Base-by-base conservation (phyloP, 352 stramenopile species). In the Pythium brachiatum region DNA sequence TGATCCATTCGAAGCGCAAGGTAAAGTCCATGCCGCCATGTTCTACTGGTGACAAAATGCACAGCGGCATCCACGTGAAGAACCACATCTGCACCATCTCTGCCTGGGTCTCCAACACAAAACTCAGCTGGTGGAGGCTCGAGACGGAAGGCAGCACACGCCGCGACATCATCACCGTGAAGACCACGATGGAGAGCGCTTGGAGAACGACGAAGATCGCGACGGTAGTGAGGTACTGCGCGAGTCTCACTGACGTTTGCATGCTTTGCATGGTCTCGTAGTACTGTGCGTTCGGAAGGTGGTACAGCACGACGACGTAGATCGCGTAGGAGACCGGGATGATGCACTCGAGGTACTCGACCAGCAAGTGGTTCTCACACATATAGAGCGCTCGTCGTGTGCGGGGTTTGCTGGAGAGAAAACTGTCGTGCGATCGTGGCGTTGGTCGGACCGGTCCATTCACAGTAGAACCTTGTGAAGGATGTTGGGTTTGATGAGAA, bases 221-320 rank as follows among this genome's bases (percentile, higher is more conserved):
- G 21, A 68, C 47, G 23, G 56, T 65, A 1, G 15, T 11, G 5
- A 62, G 27, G 0, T 62, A 41, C 15, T 46, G 6, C 2, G 20
- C 1, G 0, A 61, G 38, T 47, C 23, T 43, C 7, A 25, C 16
- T n/a, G 26, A n/a, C 32, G 53, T 6, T 3, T 43, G 32, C 27
- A 66, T 18, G 16, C 27, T 5, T 9, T 36, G 20, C 18, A 64
- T 32, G 46, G 48, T 44, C 15, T 57, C 52, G 52, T 71, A 77
- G 53, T 77, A 81, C 20, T 51, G 36, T 1, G 34, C 60, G 62
- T 76, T 79, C 12, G 70, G 68, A 7, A 78, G 43, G 6, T 66
- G 12, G n/a, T 52, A 57, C 1, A 81, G 43, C 29, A 75, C 20
- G 11, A 60, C 18, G 15, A 69, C 44, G 54, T 69, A 73, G 15